Conservation (phyloP, 2,329 filamentous ascomycete genomes). For the Diaporthe eres region DNA sequence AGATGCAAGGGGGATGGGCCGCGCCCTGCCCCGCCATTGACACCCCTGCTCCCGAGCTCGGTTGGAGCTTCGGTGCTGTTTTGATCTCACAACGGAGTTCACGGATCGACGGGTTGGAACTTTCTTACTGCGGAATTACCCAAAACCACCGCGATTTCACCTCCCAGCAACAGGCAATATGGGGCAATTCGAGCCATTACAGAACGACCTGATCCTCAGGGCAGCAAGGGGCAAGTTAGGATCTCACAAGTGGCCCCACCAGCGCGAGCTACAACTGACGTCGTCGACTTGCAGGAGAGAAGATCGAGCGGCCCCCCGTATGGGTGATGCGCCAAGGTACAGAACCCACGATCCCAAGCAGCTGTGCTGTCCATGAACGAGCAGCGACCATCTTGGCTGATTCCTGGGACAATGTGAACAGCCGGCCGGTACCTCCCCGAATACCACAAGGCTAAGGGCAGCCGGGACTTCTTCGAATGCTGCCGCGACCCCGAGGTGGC, state of each 20-base stretch:
- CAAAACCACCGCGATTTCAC: constrained; percentile 13
- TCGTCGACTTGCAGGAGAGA: constrained; percentile 73
- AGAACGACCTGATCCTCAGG: constrained; percentile 93
- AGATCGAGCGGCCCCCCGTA: constrained; percentile 92
- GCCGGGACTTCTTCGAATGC: constrained; percentile 96
- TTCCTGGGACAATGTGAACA: constrained; percentile 53
- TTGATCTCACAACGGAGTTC: neutral
- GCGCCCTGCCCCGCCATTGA: neutral
- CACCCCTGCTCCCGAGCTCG: constrained; percentile 21
- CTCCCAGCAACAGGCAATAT: constrained; percentile 32
- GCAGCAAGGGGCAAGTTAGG: constrained; percentile 84
- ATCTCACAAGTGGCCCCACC: neutral
- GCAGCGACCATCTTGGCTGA: constrained; percentile 36
- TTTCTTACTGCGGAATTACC: neutral
- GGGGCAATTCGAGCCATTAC: constrained; percentile 78
- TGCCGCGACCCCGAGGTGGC: constrained; percentile 94
- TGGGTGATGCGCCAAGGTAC: constrained; percentile 99
- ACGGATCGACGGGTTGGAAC: constrained; percentile 6
- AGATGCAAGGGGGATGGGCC: neutral
- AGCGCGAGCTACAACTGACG: constrained; percentile 27
- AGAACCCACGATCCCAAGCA: constrained; percentile 35
- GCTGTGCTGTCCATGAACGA: constrained; percentile 40
- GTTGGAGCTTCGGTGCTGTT: constrained; percentile 11
- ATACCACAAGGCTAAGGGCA: constrained; percentile 95
- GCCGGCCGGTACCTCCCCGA: constrained; percentile 97